These are phyloP conservation scores for Psilocybe cubensis DNA, from an alignment of 768 basidiomycete species.

Conservation along the genomic window DNA sequence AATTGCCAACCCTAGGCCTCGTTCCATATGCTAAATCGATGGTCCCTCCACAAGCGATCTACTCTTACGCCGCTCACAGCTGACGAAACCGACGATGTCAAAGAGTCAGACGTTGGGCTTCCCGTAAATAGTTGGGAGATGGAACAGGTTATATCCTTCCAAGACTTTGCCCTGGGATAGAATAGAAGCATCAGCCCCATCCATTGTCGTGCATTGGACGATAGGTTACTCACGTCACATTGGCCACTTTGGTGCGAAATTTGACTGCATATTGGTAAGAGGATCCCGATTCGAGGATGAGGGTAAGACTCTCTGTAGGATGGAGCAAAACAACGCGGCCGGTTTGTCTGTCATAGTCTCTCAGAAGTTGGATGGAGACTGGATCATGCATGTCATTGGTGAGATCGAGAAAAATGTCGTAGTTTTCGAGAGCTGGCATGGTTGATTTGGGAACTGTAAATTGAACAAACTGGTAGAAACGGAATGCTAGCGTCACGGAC, in stretches of 20 bases:
- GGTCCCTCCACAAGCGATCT: slow-evolving; percentile 69
- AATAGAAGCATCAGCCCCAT: neutral
- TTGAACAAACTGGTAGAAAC: slow-evolving; percentile 4
- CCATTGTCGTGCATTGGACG: neutral
- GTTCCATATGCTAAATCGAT: slow-evolving; percentile 66
- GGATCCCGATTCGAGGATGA: slow-evolving; percentile 71
- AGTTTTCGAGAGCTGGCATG: slow-evolving; percentile 67
- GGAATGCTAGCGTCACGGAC: slow-evolving; percentile 36
- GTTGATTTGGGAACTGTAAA: slow-evolving; percentile 6
- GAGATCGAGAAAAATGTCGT: slow-evolving; percentile 71
- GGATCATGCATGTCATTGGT: slow-evolving; percentile 70
- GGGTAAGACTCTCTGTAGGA: slow-evolving; percentile 65
- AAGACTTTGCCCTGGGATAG: slow-evolving; percentile 57
- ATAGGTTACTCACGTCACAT: slow-evolving; percentile 60
- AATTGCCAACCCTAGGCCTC: slow-evolving; percentile 33
- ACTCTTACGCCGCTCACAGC: slow-evolving; percentile 60
- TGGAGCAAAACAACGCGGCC: slow-evolving; percentile 59
- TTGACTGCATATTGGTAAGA: slow-evolving; percentile 74
- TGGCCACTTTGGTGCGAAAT: slow-evolving; percentile 63
- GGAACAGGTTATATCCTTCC: slow-evolving; percentile 65
- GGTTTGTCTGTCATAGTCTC: slow-evolving; percentile 62
- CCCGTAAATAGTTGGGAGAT: slow-evolving; percentile 64
- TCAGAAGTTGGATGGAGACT: slow-evolving; percentile 64
- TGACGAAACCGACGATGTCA: slow-evolving; percentile 34
- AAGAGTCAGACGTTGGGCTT: slow-evolving; percentile 29